Percentiles rank a stretch among this genome's conserved stretches.
Evolutionary conservation across 495 filamentous ascomycete genomes (phyloP).

Genomic region (Jackrogersella minutella): DNA sequence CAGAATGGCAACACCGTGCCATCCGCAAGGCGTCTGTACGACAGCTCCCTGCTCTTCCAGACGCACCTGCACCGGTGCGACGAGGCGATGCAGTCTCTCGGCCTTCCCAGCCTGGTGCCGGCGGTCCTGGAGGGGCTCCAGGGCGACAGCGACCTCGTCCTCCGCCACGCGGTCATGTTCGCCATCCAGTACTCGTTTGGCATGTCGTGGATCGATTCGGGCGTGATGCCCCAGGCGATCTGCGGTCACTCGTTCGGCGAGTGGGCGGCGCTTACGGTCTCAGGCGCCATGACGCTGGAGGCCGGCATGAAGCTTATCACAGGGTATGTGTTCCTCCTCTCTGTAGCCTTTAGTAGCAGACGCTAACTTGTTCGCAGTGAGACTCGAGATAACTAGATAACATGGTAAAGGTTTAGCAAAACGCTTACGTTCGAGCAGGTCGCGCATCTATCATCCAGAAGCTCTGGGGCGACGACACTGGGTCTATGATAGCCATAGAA

Average conservation of each 20-base stretch:
- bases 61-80: conserved; percentile 53
- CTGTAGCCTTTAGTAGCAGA: too few species aligned
- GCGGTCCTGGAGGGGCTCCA: conserved; percentile 54
- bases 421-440: too few species aligned
- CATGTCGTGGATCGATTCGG: conserved; percentile 53
- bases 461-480: conserved; percentile 51
- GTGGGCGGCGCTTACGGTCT: conserved; percentile 56
- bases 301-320: too few species aligned
- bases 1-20: conserved; percentile 56
- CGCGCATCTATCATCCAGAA: conserved; percentile 52
- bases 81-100: conserved; percentile 27
- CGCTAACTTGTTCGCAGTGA: too few species aligned
- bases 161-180: conserved; percentile 56
- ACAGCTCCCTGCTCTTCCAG: conserved; percentile 44
- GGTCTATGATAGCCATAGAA: conserved; percentile 59
- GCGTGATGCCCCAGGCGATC: conserved; percentile 47
- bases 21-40: conserved; percentile 47
- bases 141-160: conserved; percentile 52
- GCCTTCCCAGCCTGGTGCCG: conserved; percentile 53
- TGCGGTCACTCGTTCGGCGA: conserved; percentile 65
- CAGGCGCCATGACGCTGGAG: conserved; percentile 45
- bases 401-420: too few species aligned
- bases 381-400: too few species aligned
- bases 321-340: too few species aligned
- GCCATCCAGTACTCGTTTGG: conserved; percentile 55